Conservation (phyloP, 2,329 filamentous ascomycete species). For the Ophiostoma sp. region DNA sequence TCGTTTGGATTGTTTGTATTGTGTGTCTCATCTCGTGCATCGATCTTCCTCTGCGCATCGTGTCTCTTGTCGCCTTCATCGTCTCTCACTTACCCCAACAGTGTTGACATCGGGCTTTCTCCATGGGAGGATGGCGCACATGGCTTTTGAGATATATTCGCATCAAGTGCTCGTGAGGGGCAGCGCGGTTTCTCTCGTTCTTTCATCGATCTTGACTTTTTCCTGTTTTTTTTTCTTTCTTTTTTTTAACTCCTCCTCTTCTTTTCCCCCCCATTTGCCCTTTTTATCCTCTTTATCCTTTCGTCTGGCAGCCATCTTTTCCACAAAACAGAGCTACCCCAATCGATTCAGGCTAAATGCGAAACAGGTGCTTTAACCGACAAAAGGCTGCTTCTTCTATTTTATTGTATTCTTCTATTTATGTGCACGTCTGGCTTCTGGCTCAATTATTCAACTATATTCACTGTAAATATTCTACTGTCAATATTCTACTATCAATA, state of each 20-base stretch:
- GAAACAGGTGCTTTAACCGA: background rate
- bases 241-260: background rate
- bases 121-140: background rate
- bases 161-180: background rate
- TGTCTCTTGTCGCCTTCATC: background rate
- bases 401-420: background rate
- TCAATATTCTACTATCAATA: no score
- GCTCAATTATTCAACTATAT: no score
- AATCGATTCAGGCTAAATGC: conserved; percentile 14
- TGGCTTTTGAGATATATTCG: no score
- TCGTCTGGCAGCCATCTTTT: background rate
- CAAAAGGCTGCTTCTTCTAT: background rate
- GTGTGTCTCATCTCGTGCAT: background rate
- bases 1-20: background rate
- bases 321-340: conserved; percentile 13
- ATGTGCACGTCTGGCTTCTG: no score
- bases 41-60: background rate
- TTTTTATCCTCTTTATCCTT: conserved; percentile 13
- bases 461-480: no score
- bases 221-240: background rate
- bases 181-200: background rate
- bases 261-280: background rate
- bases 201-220: background rate
- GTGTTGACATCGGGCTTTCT: background rate
- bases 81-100: background rate